Evolutionary conservation across 352 stramenopile species (phyloP).

Genomic region (Peronospora tabacina): DNA sequence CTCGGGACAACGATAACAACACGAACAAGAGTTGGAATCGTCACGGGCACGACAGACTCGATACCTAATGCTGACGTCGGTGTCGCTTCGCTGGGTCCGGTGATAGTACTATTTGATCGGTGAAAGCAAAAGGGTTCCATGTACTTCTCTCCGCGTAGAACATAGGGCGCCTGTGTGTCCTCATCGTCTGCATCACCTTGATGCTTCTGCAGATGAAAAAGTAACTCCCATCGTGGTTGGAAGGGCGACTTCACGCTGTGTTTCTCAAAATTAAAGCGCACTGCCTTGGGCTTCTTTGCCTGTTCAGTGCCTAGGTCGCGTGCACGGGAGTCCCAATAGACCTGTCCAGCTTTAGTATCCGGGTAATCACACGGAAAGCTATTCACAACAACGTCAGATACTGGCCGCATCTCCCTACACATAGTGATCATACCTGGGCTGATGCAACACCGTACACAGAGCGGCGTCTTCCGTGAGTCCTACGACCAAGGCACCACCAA

Average conservation of each 20-base stretch:
- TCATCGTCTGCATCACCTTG: constrained; percentile 6
- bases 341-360: constrained; percentile 45
- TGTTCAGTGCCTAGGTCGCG: constrained; percentile 20
- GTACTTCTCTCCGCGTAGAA: constrained; percentile 53
- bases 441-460: constrained; percentile 42
- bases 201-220: constrained; percentile 29
- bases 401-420: not conserved
- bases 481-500: constrained; percentile 58
- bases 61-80: not conserved
- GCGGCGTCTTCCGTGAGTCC: constrained; percentile 64
- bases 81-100: constrained; percentile 1
- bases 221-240: constrained; percentile 44
- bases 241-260: constrained; percentile 49
- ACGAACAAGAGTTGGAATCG: constrained; percentile 62
- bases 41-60: constrained; percentile 35
- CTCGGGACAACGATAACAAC: constrained; percentile 46
- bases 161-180: constrained; percentile 25
- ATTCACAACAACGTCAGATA: constrained; percentile 6
- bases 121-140: constrained; percentile 72
- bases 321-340: constrained; percentile 45
- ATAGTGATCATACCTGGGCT: constrained; percentile 20
- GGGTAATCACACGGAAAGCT: constrained; percentile 79
- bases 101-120: not conserved
- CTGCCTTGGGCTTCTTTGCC: constrained; percentile 54
- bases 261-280: constrained; percentile 61